phyloP scores from a whole-genome alignment of 2,329 filamentous ascomycete genomes.

The Cladosporium sp. region DNA sequence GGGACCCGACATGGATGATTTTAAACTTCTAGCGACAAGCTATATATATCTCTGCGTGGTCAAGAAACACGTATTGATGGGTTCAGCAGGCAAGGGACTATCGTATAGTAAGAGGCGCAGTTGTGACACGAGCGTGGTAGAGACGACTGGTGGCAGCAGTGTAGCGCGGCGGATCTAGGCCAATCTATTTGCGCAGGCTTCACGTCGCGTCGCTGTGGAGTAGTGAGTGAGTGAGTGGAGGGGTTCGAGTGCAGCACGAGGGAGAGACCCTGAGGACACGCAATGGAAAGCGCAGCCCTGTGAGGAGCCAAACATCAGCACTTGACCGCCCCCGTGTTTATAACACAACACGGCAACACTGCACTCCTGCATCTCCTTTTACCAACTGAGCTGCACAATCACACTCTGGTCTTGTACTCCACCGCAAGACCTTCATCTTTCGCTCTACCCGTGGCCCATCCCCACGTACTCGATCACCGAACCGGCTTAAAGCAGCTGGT shows the following conservation, averaged over 20 bases:
- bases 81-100: too few species aligned
- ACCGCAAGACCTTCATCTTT: slow-evolving; percentile 26
- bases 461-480: slow-evolving; percentile 5
- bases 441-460: background rate
- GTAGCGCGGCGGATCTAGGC: background rate
- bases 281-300: background rate
- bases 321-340: background rate
- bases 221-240: background rate
- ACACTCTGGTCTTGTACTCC: slow-evolving; percentile 30
- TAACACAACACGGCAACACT: background rate
- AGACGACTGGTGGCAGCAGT: background rate
- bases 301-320: too few species aligned
- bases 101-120: background rate
- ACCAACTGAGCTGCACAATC: background rate
- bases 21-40: background rate
- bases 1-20: background rate
- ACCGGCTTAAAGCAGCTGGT: slow-evolving; percentile 9
- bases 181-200: background rate
- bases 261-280: background rate
- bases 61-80: too few species aligned
- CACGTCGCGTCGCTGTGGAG: too few species aligned
- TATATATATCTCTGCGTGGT: background rate
- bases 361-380: background rate
- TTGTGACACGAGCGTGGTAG: background rate
- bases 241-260: background rate